phyloP scores from a whole-genome alignment of 2,329 filamentous ascomycete genomes.

The Rachicladosporium sp. region DNA sequence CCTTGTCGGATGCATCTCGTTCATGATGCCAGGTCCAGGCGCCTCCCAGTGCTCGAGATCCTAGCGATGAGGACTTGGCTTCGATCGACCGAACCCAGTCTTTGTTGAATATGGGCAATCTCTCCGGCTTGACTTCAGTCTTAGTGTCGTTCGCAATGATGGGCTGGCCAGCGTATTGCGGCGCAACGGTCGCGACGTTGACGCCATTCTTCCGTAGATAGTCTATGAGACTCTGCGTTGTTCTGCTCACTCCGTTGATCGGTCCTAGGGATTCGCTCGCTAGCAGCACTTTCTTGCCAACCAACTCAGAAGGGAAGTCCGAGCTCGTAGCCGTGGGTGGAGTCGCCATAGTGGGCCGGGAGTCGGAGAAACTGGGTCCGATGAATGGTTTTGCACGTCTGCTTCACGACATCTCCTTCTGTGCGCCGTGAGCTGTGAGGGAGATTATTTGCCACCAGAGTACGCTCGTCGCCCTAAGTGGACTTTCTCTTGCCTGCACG shows the following conservation, averaged over 20 bases:
- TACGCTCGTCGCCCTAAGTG: no score
- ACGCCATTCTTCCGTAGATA: conserved; percentile 53
- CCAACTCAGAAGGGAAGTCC: conserved; percentile 35
- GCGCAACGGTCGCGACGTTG: conserved; percentile 54
- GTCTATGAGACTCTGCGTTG: conserved; percentile 56
- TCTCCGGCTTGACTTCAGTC: conserved; percentile 13
- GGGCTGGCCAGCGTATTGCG: conserved; percentile 44
- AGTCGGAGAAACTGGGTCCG: no score
- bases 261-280: conserved; percentile 62
- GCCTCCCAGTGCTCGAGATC: conserved; percentile 21
- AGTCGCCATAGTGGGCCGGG: no score
- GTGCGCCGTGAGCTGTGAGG: no score
- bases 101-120: conserved; percentile 21
- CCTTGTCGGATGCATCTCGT: conserved; percentile 10
- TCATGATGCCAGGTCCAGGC: conserved; percentile 22
- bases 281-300: conserved; percentile 50
- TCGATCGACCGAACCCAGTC: conserved; percentile 22
- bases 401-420: no score
- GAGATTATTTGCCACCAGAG: no score
- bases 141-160: conserved; percentile 23
- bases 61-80: conserved; percentile 20
- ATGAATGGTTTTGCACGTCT: no score
- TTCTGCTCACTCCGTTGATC: conserved; percentile 61
- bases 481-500: no score
- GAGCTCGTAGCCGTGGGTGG: background rate